A percentile compares a stretch with the other conserved stretches of the same genome.
phyloP scores from a whole-genome alignment of 2,329 filamentous ascomycete species.

The Elsinoe fawcettii region DNA sequence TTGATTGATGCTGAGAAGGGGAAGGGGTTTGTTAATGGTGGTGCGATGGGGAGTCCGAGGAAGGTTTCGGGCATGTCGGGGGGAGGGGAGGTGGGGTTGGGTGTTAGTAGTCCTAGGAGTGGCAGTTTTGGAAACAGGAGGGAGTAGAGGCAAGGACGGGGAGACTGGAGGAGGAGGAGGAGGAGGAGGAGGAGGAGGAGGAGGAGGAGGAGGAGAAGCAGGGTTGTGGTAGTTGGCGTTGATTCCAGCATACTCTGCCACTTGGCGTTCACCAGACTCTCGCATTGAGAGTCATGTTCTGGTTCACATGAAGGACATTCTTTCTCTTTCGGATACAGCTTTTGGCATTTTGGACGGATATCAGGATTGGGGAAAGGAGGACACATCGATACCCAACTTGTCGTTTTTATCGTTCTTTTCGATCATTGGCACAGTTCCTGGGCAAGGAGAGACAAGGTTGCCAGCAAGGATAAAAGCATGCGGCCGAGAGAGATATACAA shows the following conservation, averaged over 20 bases:
- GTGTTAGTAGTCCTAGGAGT: slow-evolving; percentile 9
- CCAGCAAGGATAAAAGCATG: not conserved
- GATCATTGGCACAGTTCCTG: not conserved
- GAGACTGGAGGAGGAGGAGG: not conserved
- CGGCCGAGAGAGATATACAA: not conserved
- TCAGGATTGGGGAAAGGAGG: not conserved
- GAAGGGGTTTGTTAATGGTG: not conserved
- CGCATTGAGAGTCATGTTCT: too few relatives aligned
- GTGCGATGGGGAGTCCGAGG: slow-evolving; percentile 1
- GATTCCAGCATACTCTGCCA: not conserved
- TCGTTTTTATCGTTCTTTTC: not conserved
- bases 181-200: too few relatives aligned
- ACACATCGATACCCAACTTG: not conserved
- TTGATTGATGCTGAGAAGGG: slow-evolving; percentile 13
- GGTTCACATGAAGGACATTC: not conserved
- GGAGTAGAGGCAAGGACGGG: not conserved
- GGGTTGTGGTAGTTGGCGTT: too few relatives aligned
- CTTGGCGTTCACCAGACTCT: not conserved
- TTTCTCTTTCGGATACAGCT: not conserved
- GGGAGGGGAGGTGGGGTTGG: not conserved
- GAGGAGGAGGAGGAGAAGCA: too few relatives aligned
- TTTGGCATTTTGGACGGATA: not conserved
- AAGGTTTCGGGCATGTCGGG: too few relatives aligned
- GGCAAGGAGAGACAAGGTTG: too few relatives aligned
- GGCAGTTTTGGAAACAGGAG: slow-evolving; percentile 8